Base-by-base conservation (phyloP, 2,329 filamentous ascomycete species). In the Pseudopyrenochaeta lycopersici region DNA sequence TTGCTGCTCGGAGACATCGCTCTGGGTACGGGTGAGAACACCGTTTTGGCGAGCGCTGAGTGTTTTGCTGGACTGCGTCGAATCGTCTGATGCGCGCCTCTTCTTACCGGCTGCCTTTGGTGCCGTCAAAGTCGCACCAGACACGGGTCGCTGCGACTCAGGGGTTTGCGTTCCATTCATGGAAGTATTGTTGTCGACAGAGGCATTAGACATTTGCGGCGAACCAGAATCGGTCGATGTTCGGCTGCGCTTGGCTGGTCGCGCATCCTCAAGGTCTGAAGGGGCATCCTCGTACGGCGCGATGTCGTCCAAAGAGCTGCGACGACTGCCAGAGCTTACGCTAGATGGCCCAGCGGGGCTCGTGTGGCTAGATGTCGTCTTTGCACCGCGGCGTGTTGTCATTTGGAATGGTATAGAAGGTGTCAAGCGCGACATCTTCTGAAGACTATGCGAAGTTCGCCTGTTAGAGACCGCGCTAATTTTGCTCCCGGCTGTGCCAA, bases 331-430 rank as follows among this genome's bases (percentile, higher is more conserved):
- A 35, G 62, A 70, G 60, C 69, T 71, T 42, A 69, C 66, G 60
- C 64, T 64, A 54, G 74, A 76, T 41, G 68, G 57, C 20, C 68
- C 72, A 53, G 67, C 68, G 30, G 74, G 64, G 58, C 67, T 74
- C 46, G 65, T 68, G 50, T 70, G 68, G 54, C 68, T 71, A 46
- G 74, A 76, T 46, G 68, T 71, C 54, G 69, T 72, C 58, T 73
- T 75, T 64, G 73, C 72, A 69, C 75, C 74, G 64, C 73, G 73
- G 52, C 80, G 75, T 45, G 79, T 81, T 52, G 76, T 81, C 80
- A 82, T 82, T 68, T 80, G 78, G 65, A 80, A 71, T 47, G 78
- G 77, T 69, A 77, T 74, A 54, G 78, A 78, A 59, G 79, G 78
- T 68, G 77, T 76, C 58, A 80, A 77, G 62, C 77, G 71, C 60